Conservation (phyloP, 805 yeast genomes). For the Sugiyamaella americana region DNA sequence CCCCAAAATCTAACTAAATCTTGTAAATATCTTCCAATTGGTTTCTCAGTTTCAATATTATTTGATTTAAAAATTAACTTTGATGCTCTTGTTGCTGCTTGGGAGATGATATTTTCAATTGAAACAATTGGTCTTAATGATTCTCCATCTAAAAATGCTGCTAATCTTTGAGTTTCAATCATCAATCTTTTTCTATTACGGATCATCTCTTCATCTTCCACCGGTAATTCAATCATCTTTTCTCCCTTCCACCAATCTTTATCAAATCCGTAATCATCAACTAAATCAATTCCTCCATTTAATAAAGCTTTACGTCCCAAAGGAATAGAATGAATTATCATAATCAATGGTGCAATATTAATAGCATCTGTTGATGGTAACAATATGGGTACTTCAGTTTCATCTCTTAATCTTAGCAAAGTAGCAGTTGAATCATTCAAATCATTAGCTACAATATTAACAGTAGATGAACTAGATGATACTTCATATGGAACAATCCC, state of each 20-base stretch:
- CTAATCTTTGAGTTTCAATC: conserved; percentile 27
- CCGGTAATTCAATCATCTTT: conserved; percentile 16
- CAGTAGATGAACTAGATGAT: not conserved
- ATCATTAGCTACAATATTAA: too few relatives aligned
- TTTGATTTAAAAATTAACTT: conserved; percentile 6
- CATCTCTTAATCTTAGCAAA: not conserved
- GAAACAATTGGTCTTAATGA: conserved; percentile 24
- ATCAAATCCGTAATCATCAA: conserved; percentile 26
- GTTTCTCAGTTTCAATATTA: conserved; percentile 12
- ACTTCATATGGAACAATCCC: conserved; percentile 18
- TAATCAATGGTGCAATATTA: conserved; percentile 25
- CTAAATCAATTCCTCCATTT: conserved; percentile 20
- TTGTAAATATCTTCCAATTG: conserved; percentile 17
- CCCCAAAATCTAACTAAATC: conserved; percentile 16
- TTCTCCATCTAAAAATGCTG: conserved; percentile 29
- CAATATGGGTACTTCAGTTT: conserved; percentile 17
- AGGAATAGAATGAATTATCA: conserved; percentile 29
- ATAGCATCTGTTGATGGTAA: conserved; percentile 17
- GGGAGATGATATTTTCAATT: conserved; percentile 11
- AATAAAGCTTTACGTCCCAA: conserved; percentile 27
- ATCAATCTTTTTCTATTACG: conserved; percentile 14
- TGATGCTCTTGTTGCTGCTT: conserved; percentile 9
- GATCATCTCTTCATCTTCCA: not conserved
- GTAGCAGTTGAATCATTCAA: too few relatives aligned
- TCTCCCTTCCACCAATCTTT: conserved; percentile 26